Evolutionary conservation across 805 yeast species (phyloP), one percentile per base, ranked within the genome.

Genomic region (Candida succiphila): DNA sequence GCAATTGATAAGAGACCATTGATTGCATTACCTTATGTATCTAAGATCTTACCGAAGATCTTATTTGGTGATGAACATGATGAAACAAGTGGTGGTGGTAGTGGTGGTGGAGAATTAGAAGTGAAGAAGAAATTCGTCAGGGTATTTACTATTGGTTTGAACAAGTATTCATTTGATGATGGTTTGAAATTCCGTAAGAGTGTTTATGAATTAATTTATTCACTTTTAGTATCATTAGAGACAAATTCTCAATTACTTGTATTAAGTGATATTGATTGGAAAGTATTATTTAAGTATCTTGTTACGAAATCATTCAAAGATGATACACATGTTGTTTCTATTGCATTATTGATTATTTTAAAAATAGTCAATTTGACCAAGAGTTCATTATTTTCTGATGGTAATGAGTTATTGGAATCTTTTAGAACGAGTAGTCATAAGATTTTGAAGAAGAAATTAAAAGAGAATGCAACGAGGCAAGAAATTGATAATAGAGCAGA

Each of bases 71-170:
- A n/a, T n/a, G n/a, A n/a, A n/a, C n/a, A n/a, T n/a, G n/a, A n/a
- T n/a, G n/a, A n/a, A n/a, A n/a, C n/a, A n/a, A n/a, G n/a, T n/a
- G n/a, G n/a, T n/a, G n/a, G n/a, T n/a, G n/a, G n/a, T n/a, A n/a
- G n/a, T n/a, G n/a, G n/a, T n/a, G 60, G 54, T 20, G 58, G 54
- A 4, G 85, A 81, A 46, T 62, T 82, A 30, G 56, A 55, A 10
- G 63, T 77, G 1, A 70, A 69, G 41, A 69, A 66, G 22, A 69
- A 71, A 36, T 76, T 72, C 45, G 71, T 79, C 29, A 76, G 76
- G 35, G 60, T 67, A 15, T 77, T 85, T 23, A 80, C 78, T 30
- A 83, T 86, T 73, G 95, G 95, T 2, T 94, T 94, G 0, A 84
- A 80, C 62, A 83, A 82, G 49, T 88, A 83, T 49, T 75, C 76